Evolutionary conservation across 805 yeast genomes (phyloP), one percentile per base, ranked within the genome.

Genomic region (Candida easanensis): DNA sequence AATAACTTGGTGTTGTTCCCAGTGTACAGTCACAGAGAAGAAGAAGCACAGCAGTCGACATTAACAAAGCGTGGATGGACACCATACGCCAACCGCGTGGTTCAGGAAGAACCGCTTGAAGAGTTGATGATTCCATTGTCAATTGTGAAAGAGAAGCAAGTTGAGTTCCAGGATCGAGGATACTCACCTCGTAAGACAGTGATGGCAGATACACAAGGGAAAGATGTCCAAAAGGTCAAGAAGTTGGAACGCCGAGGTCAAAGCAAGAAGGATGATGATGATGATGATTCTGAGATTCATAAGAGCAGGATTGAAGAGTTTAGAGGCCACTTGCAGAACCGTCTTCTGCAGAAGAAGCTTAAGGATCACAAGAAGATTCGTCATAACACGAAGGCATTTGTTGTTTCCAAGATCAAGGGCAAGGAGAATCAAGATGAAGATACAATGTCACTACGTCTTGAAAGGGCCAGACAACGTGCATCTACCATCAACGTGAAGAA

Each of bases 1-100:
- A 50, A 50, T n/a, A 51, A 55, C 1, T 51, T 72, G 20, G 50
- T 44, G 1, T 52, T 64, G 15, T 53, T 56, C 27, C 66, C 68
- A 4, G 59, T 60, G 6, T 61, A 58, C 39, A 36, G 40, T n/a
- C 25, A 31, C 16, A n/a, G 17, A 7, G 26, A 30, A 16, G 34
- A 21, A 16, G 33, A 25, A 21, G 27, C 5, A 3, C 17, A 13
- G 15, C n/a, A 14, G 16, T 23, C n/a, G 11, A 5, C 10, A 16
- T 10, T 28, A 25, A 32, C 18, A 28, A 28, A 15, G 17, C 16
- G 32, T 30, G 20, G 32, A 1, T 37, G 16, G 13, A 30, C 22
- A 38, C 41, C 42, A 13, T 36, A 19, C 11, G 22, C 21, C n/a
- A 39, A 32, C 7, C 40, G 38, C 26, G 21, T 22, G 13, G 21